phyloP scores from a whole-genome alignment of 108 stramenopile species.

The Nitzschia sp. region DNA sequence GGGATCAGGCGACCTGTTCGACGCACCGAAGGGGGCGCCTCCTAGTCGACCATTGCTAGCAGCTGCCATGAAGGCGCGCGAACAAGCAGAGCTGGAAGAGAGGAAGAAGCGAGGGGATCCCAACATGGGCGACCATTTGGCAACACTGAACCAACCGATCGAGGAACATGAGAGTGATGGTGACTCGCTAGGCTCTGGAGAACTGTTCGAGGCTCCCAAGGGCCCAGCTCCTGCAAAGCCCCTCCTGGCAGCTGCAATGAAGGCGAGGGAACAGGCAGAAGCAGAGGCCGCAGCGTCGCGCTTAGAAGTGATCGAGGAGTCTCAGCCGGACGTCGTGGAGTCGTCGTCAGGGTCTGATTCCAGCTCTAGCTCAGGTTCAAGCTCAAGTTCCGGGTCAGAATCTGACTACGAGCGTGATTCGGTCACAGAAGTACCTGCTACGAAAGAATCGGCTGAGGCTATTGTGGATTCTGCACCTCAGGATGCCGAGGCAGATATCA shows the following conservation, averaged over 20 bases:
- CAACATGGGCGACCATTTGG: not conserved
- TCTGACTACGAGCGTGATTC: too few relatives aligned
- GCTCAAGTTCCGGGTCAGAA: too few relatives aligned
- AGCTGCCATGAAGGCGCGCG: slow-evolving; percentile 15
- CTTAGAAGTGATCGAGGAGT: not conserved
- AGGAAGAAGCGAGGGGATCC: not conserved
- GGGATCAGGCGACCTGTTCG: slow-evolving; percentile 14
- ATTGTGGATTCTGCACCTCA: too few relatives aligned
- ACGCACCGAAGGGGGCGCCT: slow-evolving; percentile 17
- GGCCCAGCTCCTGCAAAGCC: slow-evolving; percentile 6
- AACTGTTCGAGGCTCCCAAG: slow-evolving; percentile 23
- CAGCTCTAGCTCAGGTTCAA: too few relatives aligned
- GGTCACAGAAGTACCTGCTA: too few relatives aligned
- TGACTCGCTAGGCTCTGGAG: slow-evolving; percentile 1
- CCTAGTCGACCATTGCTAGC: slow-evolving; percentile 11
- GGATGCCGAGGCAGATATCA: too few relatives aligned
- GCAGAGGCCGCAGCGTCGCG: not conserved
- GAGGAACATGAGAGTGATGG: not conserved
- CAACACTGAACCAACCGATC: slow-evolving; percentile 14
- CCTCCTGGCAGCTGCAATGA: slow-evolving; percentile 21
- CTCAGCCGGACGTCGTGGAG: not conserved
- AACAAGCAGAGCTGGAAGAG: not conserved
- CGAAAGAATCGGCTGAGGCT: too few relatives aligned
- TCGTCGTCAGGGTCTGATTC: not conserved
- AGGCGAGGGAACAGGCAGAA: slow-evolving; percentile 10